phyloP scores from a whole-genome alignment of 257 asterid genomes.

The Capsicum pubescens region DNA sequence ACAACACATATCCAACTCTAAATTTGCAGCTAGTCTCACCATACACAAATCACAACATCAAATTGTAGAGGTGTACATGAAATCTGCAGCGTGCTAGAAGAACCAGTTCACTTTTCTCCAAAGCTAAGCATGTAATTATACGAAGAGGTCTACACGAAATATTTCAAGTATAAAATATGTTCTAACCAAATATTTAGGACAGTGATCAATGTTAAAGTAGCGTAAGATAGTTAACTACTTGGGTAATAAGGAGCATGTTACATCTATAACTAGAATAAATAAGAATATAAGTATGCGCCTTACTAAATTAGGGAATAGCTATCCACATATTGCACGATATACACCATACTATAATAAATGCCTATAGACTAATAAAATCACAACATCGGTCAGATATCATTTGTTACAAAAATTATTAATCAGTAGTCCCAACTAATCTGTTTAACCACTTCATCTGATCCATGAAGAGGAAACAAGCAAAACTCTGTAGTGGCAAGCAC shows the following conservation, averaged over 20 bases:
- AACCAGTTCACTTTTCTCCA: neutral
- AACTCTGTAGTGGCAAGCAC: neutral
- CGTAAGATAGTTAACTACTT: neutral
- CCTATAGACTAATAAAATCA: neutral
- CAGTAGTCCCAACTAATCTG: neutral
- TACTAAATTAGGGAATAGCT: neutral
- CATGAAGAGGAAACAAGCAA: neutral
- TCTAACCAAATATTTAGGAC: neutral
- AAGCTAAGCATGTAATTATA: neutral
- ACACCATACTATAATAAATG: neutral
- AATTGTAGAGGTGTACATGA: no score
- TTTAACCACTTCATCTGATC: neutral
- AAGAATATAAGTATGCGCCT: neutral
- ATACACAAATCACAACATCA: no score
- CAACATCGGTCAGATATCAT: neutral
- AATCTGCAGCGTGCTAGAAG: neutral
- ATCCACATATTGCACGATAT: neutral
- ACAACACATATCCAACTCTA: no score
- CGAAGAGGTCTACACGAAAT: neutral
- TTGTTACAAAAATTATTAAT: neutral
- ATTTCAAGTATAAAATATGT: neutral
- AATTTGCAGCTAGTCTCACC: no score
- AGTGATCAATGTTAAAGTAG: neutral
- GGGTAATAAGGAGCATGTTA: neutral
- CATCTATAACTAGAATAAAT: neutral